Evolutionary conservation across 768 basidiomycete genomes (phyloP), one percentile per base, ranked within the genome.

Genomic region (Boletus sp.): DNA sequence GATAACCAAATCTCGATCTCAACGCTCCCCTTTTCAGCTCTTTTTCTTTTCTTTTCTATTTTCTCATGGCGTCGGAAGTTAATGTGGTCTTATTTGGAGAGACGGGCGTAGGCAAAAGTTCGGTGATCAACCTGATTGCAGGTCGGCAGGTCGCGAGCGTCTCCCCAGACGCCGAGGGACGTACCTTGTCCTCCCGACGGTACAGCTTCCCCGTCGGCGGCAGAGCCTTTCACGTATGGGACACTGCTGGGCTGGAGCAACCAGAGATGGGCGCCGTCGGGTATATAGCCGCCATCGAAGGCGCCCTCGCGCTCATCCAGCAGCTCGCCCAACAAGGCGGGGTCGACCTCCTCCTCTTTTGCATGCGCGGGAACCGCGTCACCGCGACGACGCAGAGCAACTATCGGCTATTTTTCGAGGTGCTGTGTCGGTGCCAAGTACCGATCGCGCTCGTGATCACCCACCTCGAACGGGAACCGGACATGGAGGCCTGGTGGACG

Each of bases 81-180:
- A 79, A 79, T 48, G 63, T 78, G 41, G 67, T 79, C 46, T 42
- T 80, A n/a, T 78, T 78, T 42, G 78, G 78, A 9, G 76, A 78
- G 57, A 72, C 74, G 0, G 75, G 78, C 15, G 55, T 66, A 0
- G 69, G 69, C 35, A 72, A 68, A 59, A 72, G 67, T 54, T 71
- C 68, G 0, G 57, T 71, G n/a, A 63, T 72, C 58, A 70, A 70
- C 52, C 11, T 72, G 50, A 62, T 71, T 18, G 71, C 70, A 5
- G 69, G 68, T 4, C 37, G 11, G 18, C 15, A 30, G 1, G 45
- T 69, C 39, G 69, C 69, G 2, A 44, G 36, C 17, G 37, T 64
- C 50, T 69, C 68, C 20, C 47, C 64, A 18, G 59, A 66, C 3
- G 64, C 71, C 3, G 30, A 55, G 0, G 77, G 76, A 0, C 72